Evolutionary conservation across 164 flowering plant species (phyloP).

Genomic region (Vitis rupestris): DNA sequence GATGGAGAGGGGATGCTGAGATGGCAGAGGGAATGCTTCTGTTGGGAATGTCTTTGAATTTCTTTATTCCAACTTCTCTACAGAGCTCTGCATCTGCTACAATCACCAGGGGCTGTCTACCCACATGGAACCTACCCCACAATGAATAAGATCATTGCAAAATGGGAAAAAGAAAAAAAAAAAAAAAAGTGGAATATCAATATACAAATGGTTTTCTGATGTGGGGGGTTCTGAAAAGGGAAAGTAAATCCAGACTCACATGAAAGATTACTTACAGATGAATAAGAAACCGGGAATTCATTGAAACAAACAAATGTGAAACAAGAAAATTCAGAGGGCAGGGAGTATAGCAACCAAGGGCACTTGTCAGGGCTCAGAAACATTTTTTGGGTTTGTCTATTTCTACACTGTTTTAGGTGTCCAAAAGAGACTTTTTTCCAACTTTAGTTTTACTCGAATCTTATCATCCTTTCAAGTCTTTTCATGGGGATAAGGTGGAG

Average conservation of each 20-base stretch:
- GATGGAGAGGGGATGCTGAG: conserved; percentile 89
- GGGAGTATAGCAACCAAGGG: too few relatives aligned
- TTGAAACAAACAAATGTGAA: too few relatives aligned
- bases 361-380: too few relatives aligned
- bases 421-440: too few relatives aligned
- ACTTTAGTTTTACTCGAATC: too few relatives aligned
- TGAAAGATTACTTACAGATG: too few relatives aligned
- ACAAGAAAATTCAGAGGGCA: too few relatives aligned
- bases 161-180: neutral
- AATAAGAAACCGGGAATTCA: too few relatives aligned
- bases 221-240: neutral
- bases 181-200: neutral
- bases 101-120: conserved; percentile 89
- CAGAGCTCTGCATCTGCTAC: conserved; percentile 89
- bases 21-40: conserved; percentile 97
- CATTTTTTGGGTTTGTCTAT: too few relatives aligned
- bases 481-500: too few relatives aligned
- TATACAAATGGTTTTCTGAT: neutral
- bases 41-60: conserved; percentile 79
- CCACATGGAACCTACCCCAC: conserved; percentile 83
- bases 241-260: neutral
- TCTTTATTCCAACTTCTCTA: conserved; percentile 85
- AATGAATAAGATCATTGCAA: neutral
- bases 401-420: too few relatives aligned
- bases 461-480: too few relatives aligned